Conservation (phyloP, 768 basidiomycete species). For the Mycena sanguinolenta region DNA sequence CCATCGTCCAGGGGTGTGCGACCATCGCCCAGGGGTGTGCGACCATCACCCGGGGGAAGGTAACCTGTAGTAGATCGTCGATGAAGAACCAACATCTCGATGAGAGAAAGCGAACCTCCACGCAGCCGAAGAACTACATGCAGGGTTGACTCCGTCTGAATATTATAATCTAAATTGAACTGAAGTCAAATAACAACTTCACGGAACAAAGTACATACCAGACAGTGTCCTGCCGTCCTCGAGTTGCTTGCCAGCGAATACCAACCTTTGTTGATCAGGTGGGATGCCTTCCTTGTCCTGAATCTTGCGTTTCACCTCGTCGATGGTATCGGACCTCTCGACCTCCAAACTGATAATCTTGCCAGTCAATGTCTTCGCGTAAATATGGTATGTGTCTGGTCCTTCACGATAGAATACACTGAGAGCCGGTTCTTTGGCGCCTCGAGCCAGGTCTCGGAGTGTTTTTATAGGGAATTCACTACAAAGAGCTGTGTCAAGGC, state of each 20-base stretch:
- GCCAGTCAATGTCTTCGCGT: not conserved
- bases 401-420: not conserved
- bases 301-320: constrained; percentile 44
- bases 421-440: not conserved
- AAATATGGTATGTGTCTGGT: not conserved
- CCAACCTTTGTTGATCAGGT: constrained; percentile 59
- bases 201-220: not conserved
- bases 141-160: not conserved
- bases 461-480: not conserved
- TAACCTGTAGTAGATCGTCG: not conserved
- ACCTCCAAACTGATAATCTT: not conserved
- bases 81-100: not conserved
- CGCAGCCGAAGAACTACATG: not conserved
- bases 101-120: not conserved
- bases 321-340: not conserved
- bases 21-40: no score
- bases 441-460: not conserved
- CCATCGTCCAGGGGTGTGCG: not conserved
- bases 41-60: no score
- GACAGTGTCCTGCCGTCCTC: constrained; percentile 25
- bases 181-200: not conserved
- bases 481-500: not conserved
- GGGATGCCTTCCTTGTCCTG: constrained; percentile 65
- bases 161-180: not conserved
- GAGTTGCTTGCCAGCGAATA: constrained; percentile 60